Conservation (phyloP, 2,329 filamentous ascomycete genomes). For the Coniochaeta prunicola region DNA sequence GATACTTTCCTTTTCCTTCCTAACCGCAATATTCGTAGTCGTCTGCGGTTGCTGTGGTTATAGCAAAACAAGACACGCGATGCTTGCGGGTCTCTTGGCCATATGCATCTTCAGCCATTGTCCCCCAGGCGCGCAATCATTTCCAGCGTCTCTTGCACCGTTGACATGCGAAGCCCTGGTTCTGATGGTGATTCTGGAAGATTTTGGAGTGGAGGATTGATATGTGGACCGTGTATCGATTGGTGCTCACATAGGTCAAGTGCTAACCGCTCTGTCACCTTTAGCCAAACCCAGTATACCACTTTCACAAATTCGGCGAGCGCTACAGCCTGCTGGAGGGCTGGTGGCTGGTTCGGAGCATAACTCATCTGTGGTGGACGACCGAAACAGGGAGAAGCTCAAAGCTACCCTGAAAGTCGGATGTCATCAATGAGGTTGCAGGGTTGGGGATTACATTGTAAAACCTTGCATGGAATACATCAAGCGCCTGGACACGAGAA, state of each 20-base stretch:
- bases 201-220: background rate
- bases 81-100: background rate
- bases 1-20: background rate
- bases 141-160: background rate
- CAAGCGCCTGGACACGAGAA: background rate
- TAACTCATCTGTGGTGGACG: background rate
- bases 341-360: conserved; percentile 26
- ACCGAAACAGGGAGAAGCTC: background rate
- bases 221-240: background rate
- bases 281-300: conserved; percentile 24
- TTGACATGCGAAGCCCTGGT: too few species aligned
- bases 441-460: background rate
- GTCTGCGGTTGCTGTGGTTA: background rate
- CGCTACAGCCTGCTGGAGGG: conserved; percentile 26
- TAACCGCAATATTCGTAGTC: background rate
- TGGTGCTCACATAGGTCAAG: background rate
- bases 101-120: background rate
- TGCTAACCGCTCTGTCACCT: background rate
- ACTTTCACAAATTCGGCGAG: conserved; percentile 25
- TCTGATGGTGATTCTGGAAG: background rate
- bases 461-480: background rate
- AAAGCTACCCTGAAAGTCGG: background rate
- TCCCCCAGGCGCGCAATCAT: background rate
- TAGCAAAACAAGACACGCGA: background rate
- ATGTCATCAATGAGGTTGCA: background rate